A percentile compares a stretch with the other conserved stretches of the same genome.
Conservation (phyloP, 768 basidiomycete genomes). For the Suillus clintonianus region DNA sequence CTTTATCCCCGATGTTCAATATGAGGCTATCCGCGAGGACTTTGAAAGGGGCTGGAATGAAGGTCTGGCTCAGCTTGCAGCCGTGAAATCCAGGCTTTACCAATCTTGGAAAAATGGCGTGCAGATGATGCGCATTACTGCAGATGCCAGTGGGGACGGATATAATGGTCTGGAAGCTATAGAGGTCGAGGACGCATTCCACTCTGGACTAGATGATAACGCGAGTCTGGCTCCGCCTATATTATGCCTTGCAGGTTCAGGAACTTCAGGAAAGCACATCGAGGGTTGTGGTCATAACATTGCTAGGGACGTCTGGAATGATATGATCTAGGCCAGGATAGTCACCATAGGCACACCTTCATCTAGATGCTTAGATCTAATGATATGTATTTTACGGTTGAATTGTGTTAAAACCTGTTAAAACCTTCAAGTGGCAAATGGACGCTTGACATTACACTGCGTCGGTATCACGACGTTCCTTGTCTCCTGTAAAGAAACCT, state of each 20-base stretch:
- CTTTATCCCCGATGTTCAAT: conserved; percentile 31
- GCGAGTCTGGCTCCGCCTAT: conserved; percentile 25
- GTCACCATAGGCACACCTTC: neutral
- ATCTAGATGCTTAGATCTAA: neutral
- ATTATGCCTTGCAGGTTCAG: conserved; percentile 42
- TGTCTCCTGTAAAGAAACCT: conserved; percentile 46
- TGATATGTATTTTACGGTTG: neutral
- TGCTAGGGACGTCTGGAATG: conserved; percentile 35
- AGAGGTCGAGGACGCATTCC: conserved; percentile 29
- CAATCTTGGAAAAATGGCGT: conserved; percentile 50
- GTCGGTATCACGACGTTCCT: neutral
- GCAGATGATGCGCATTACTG: conserved; percentile 43
- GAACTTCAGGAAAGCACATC: conserved; percentile 26
- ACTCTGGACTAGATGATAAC: conserved; percentile 13
- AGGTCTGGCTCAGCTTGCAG: conserved; percentile 54
- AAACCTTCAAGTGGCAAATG: neutral
- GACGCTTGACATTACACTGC: neutral
- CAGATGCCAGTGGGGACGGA: conserved; percentile 31
- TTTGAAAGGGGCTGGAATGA: conserved; percentile 67
- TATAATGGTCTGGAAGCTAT: conserved; percentile 37
- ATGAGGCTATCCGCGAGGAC: conserved; percentile 44
- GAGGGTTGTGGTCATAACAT: conserved; percentile 41
- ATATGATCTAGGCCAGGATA: conserved; percentile 24
- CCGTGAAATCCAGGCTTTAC: conserved; percentile 45
- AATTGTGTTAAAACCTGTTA: neutral